phyloP scores from a whole-genome alignment of 1,284 basidiomycete genomes.

The Ganoderma multipileum region DNA sequence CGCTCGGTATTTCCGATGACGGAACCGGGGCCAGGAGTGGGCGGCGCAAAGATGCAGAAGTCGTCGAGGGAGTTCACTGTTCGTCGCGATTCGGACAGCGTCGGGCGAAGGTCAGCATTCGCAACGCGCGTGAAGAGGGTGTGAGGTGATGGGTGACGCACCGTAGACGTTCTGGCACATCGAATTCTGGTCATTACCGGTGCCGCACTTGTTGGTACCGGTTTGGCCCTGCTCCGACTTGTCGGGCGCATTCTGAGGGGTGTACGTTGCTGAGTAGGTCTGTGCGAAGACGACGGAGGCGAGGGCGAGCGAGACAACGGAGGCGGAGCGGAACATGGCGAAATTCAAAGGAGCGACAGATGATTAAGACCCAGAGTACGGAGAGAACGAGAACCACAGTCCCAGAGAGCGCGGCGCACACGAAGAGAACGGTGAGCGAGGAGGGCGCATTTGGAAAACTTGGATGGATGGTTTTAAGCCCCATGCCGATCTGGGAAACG shows the following conservation, averaged over 20 bases:
- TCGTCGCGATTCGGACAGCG: background rate
- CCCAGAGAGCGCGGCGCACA: background rate
- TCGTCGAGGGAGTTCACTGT: conserved; percentile 70
- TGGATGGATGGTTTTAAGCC: conserved; percentile 11
- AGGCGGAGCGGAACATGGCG: conserved; percentile 30
- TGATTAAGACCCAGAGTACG: background rate
- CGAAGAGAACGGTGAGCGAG: conserved; percentile 2
- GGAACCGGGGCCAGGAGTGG: conserved; percentile 58
- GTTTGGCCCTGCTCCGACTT: conserved; percentile 66
- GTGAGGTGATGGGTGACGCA: conserved; percentile 40
- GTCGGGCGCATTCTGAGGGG: conserved; percentile 51
- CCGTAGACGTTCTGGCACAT: conserved; percentile 72
- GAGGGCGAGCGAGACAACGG: conserved; percentile 29
- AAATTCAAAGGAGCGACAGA: background rate
- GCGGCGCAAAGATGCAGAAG: conserved; percentile 65
- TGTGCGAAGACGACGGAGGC: conserved; percentile 37
- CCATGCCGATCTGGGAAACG: conserved; percentile 9
- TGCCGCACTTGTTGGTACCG: conserved; percentile 73
- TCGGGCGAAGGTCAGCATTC: conserved; percentile 3
- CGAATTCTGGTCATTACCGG: conserved; percentile 60
- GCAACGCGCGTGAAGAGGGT: background rate
- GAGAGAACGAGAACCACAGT: conserved; percentile 6
- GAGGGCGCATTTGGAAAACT: background rate
- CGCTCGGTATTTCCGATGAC: conserved; percentile 67
- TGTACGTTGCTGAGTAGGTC: conserved; percentile 47